Conservation (phyloP, 2,329 filamentous ascomycete species). For the Nectriaceae sp. region DNA sequence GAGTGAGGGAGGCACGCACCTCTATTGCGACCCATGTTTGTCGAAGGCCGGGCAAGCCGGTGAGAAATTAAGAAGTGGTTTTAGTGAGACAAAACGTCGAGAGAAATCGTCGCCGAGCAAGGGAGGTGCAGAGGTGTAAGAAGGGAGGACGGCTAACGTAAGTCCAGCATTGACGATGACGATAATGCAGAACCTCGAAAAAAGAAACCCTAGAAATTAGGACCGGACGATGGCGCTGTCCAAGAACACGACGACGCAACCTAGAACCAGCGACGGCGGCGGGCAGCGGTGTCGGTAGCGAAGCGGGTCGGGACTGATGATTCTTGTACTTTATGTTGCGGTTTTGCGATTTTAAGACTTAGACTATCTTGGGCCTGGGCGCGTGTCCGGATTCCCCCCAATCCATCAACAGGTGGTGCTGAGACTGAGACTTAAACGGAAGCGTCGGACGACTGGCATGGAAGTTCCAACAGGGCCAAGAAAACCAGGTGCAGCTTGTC, state of each 20-base stretch:
- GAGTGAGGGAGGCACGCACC: constrained; percentile 43
- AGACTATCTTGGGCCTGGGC: too few species aligned
- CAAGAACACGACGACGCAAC: too few species aligned
- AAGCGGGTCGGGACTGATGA: too few species aligned
- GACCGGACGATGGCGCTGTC: too few species aligned
- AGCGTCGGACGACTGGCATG: constrained; percentile 30
- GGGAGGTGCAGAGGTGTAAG: constrained; percentile 14
- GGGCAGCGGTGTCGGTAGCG: too few species aligned
- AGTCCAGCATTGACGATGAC: too few species aligned
- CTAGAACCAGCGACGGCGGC: too few species aligned
- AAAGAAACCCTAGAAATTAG: too few species aligned
- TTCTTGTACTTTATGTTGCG: too few species aligned
- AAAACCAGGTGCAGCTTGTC: constrained; percentile 17
- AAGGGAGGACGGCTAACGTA: too few species aligned
- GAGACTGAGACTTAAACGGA: constrained; percentile 15
- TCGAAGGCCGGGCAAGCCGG: constrained; percentile 15
- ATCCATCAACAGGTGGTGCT: constrained; percentile 29
- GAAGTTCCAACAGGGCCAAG: constrained; percentile 20
- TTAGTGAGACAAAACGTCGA: constrained; percentile 19
- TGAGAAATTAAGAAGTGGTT: constrained; percentile 9
- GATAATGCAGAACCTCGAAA: too few species aligned
- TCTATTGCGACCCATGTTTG: constrained; percentile 56
- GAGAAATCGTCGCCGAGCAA: constrained; percentile 7
- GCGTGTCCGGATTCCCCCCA: constrained; percentile 20
- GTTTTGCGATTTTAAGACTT: too few species aligned